Base-by-base conservation (phyloP, 106 monocot species). In the Xerophyta viscosa region DNA sequence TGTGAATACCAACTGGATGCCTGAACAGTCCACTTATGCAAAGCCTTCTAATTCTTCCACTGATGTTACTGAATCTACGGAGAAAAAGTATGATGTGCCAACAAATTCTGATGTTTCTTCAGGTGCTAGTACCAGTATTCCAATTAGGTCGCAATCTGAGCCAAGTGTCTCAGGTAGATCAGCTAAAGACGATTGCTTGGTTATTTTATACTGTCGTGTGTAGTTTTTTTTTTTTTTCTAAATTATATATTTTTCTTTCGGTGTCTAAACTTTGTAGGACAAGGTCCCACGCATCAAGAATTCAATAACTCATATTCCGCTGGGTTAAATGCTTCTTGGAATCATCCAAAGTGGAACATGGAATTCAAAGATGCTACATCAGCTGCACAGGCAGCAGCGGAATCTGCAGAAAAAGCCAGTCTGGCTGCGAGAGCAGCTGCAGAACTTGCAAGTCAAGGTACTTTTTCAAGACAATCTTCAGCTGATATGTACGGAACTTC, bases 391-490 rank as follows among this genome's bases (percentile, higher is more conserved):
- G 88, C 74, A 31, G 96, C 96, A 48, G 96, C 96, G 13, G 79
- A 98, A 71, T 85, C 96, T 68, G 96, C 89, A 54, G 89, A 98
- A 70, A 73, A 31, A 68, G 96, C 96, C 24, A 78, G 82, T 60
- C 43, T 85, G 39, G 96, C 96, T 73, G 89, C 96, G 41, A 82
- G 68, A 70, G 89, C 82, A 52, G 96, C 96, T 66, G 88, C 69
- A 52, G 77, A 86, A 54, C 68, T 98, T 70, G 88, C 89, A 47
- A 77, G 58, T 10, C 66, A 57, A 29, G 69, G 41, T 59, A 69
- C 64, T 37, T 4, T 58, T 36, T 61, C 66, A 15, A 57, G 41
- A 41, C 58, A 74, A 37, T 20, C 41, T 39, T 64, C 66, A 25
- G 43, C 49, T 48, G 56, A 21, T 41, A 28, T 66, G 22, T 57